Base-by-base conservation (phyloP, 768 basidiomycete genomes). In the Polyporus arcularius region DNA sequence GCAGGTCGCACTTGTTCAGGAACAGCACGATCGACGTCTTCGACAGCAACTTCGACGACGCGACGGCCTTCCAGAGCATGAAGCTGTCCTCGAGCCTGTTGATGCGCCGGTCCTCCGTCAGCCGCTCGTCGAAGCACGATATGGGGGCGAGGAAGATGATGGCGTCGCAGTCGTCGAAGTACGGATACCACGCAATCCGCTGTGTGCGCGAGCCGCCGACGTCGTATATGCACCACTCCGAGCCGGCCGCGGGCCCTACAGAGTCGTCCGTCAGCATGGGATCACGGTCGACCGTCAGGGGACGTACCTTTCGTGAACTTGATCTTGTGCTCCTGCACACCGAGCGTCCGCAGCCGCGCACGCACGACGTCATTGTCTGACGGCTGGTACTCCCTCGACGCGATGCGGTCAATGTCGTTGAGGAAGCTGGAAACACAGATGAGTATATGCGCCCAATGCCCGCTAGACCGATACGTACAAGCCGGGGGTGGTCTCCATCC, bases 141-240 rank as follows among this genome's bases (percentile, higher is more conserved):
- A 94, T 85, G 63, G 80, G 78, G 72, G 88, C 89, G 45, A 94
- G 84, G 76, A 94, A 94, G 68, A 94, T 94, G 72, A 94, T 92
- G 1, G 91, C 86, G 74, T 91, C 85, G 61, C 89, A 84, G 72
- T 92, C 90, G 66, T 92, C 90, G 62, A 93, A 92, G 73, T 87
- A 92, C 3, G 89, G 85, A 71, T 85, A 87, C 91, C 92, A 94
- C 76, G 81, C 62, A 85, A 82, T 86, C 67, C 68, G 65, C 67
- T 80, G 85, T 69, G 88, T 88, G 65, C 87, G 79, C 39, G 86
- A 87, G 21, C 90, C 91, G 21, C 91, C 90, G 48, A 93, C 90
- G 69, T 94, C 91, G 70, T 90, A 94, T 62, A 94, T 76, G 57
- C 83, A 75, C 91, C 91, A 92, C 69, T 92, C 90, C 4, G 67